phyloP scores from a whole-genome alignment of 768 basidiomycete species.

The Pholiota conissans region DNA sequence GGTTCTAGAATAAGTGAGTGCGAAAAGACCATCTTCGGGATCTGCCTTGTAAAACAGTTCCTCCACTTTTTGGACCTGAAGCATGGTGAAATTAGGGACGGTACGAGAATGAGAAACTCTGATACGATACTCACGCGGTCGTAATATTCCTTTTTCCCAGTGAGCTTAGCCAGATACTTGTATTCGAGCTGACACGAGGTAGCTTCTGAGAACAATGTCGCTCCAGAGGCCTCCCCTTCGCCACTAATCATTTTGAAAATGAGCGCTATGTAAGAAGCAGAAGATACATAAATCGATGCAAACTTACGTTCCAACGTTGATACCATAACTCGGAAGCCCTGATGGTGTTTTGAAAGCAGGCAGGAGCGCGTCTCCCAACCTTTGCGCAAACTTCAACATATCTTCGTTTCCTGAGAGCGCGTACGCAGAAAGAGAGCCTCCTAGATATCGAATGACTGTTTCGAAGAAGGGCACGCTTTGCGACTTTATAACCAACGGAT shows the following conservation, averaged over 20 bases:
- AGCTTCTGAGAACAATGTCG: constrained; percentile 35
- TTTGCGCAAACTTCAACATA: constrained; percentile 62
- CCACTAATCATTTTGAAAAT: constrained; percentile 20
- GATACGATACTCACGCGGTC: constrained; percentile 24
- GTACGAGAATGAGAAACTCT: not conserved
- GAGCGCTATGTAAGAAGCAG: not conserved
- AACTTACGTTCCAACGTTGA: constrained; percentile 54
- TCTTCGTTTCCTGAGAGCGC: constrained; percentile 64
- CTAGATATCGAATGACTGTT: constrained; percentile 76
- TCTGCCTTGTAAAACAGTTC: constrained; percentile 32
- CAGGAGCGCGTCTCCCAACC: constrained; percentile 61
- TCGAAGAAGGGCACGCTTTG: constrained; percentile 60
- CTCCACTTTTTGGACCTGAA: constrained; percentile 39
- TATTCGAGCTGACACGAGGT: constrained; percentile 68
- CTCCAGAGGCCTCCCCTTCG: constrained; percentile 17
- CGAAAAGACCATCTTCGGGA: constrained; percentile 31
- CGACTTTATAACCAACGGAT: constrained; percentile 12
- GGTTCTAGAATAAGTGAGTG: constrained; percentile 27
- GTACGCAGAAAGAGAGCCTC: constrained; percentile 78
- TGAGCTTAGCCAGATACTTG: constrained; percentile 71
- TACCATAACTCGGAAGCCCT: constrained; percentile 62
- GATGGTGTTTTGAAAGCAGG: constrained; percentile 63
- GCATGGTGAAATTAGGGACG: not conserved
- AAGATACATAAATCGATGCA: not conserved
- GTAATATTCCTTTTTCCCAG: constrained; percentile 57